A percentile compares a stretch with the other conserved stretches of the same genome.
Evolutionary conservation across 495 filamentous ascomycete genomes (phyloP).

Genomic region (Lindgomyces ingoldianus): DNA sequence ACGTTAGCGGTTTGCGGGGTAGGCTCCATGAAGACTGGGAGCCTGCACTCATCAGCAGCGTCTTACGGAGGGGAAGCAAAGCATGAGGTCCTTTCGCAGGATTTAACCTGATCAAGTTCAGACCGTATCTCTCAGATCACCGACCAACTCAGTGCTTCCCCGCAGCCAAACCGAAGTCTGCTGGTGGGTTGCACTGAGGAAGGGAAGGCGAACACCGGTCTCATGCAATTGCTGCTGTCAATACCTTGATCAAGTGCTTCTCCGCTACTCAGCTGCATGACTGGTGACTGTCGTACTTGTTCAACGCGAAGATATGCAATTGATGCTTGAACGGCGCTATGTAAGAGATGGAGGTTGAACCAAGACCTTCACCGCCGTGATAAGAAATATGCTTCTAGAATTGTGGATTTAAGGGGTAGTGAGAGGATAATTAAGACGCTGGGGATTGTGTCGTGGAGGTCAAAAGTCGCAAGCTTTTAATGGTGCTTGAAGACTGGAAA

Average conservation of each 20-base stretch:
- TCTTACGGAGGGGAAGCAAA: conserved; percentile 15
- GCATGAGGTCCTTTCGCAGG: conserved; percentile 42
- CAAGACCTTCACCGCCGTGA: no score
- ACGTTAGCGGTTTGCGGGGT: conserved; percentile 4
- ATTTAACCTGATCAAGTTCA: conserved; percentile 42
- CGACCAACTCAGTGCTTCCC: neutral
- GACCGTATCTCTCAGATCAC: conserved; percentile 42
- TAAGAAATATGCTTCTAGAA: no score
- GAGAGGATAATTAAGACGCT: no score
- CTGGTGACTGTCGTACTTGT: conserved; percentile 33
- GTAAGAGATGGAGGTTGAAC: no score
- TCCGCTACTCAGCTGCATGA: conserved; percentile 39
- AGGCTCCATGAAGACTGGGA: conserved; percentile 24
- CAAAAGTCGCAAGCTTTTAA: no score
- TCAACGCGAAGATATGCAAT: no score
- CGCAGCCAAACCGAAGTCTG: neutral
- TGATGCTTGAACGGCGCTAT: no score
- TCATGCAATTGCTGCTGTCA: conserved; percentile 35
- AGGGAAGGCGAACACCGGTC: conserved; percentile 35
- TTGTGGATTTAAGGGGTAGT: no score
- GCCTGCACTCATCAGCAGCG: conserved; percentile 30
- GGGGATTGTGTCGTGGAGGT: no score
- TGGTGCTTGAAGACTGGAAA: no score
- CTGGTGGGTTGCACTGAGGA: conserved; percentile 7
- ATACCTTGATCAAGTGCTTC: conserved; percentile 38